Conservation (phyloP, 2,329 filamentous ascomycete genomes). For the Capronia coronata region DNA sequence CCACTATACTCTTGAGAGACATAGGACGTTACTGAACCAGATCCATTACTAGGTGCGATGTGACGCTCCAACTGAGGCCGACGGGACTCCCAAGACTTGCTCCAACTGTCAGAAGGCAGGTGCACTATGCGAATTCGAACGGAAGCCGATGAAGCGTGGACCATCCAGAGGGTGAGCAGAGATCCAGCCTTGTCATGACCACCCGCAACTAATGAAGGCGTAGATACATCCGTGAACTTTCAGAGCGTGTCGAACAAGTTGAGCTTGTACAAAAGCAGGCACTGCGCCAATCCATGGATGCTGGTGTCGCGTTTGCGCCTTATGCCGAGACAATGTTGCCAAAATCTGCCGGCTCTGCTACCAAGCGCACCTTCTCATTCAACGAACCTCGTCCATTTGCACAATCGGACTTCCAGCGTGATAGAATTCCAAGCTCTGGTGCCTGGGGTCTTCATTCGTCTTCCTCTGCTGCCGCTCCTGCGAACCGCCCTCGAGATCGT, state of each 20-base stretch:
- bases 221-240: conserved; percentile 86
- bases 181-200: not conserved
- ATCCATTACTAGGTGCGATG: conserved; percentile 62
- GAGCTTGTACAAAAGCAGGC: conserved; percentile 63
- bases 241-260: conserved; percentile 73
- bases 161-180: conserved; percentile 73
- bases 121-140: conserved; percentile 76
- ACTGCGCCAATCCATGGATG: conserved; percentile 35
- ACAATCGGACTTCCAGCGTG: conserved; percentile 18
- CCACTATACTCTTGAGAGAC: not conserved
- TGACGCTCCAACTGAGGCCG: conserved; percentile 69
- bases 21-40: not conserved
- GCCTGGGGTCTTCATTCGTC: conserved; percentile 11
- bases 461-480: conserved; percentile 1
- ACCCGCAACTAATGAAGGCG: conserved; percentile 3
- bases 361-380: conserved; percentile 43
- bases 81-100: conserved; percentile 58
- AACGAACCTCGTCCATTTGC: conserved; percentile 36
- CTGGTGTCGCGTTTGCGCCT: conserved; percentile 2
- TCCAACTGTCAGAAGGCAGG: conserved; percentile 72
- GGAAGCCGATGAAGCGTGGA: conserved; percentile 79
- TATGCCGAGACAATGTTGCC: conserved; percentile 44
- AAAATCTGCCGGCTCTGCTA: conserved; percentile 36
- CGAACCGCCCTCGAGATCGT: conserved; percentile 12
- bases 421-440: conserved; percentile 22